phyloP scores from a whole-genome alignment of 1,139 yeast genomes.

The Suhomyces anneliseae region DNA sequence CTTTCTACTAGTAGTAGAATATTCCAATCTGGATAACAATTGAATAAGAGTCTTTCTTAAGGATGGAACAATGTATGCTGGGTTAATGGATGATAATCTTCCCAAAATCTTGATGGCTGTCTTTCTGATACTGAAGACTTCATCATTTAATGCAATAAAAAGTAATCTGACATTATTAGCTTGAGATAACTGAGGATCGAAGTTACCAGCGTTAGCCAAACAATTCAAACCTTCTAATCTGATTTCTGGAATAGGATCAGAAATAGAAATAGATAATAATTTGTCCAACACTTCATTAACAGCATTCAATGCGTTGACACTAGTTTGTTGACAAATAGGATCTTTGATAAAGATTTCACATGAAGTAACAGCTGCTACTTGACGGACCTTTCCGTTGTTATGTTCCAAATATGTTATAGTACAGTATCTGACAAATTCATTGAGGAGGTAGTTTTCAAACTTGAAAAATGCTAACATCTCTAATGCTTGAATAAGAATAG shows the following conservation, averaged over 20 bases:
- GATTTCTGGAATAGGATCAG: conserved; percentile 85
- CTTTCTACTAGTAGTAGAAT: conserved; percentile 70
- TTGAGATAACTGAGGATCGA: conserved; percentile 92
- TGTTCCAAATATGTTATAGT: conserved; percentile 81
- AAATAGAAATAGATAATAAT: conserved; percentile 78
- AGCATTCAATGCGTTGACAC: conserved; percentile 79
- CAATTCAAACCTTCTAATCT: conserved; percentile 75
- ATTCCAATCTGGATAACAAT: conserved; percentile 79
- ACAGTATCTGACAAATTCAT: conserved; percentile 85
- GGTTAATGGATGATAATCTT: conserved; percentile 79
- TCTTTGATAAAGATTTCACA: conserved; percentile 77
- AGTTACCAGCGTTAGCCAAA: conserved; percentile 58
- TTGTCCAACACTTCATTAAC: conserved; percentile 85
- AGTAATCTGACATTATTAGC: conserved; percentile 84
- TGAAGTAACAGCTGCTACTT: conserved; percentile 82
- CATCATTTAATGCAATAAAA: conserved; percentile 91
- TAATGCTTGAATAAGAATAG: conserved; percentile 64
- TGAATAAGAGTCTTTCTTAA: conserved; percentile 84
- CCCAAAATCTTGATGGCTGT: conserved; percentile 83
- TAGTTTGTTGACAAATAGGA: conserved; percentile 81
- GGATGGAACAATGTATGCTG: conserved; percentile 94
- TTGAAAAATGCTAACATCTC: conserved; percentile 73
- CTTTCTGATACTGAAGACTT: conserved; percentile 76
- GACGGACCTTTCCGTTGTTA: conserved; percentile 74
- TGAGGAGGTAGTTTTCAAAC: conserved; percentile 72